Percentiles rank a stretch among this genome's conserved stretches.
These are phyloP conservation scores for Colletotrichum graminicola DNA, from an alignment of 2,329 filamentous ascomycete genomes.

Conservation along the genomic window DNA sequence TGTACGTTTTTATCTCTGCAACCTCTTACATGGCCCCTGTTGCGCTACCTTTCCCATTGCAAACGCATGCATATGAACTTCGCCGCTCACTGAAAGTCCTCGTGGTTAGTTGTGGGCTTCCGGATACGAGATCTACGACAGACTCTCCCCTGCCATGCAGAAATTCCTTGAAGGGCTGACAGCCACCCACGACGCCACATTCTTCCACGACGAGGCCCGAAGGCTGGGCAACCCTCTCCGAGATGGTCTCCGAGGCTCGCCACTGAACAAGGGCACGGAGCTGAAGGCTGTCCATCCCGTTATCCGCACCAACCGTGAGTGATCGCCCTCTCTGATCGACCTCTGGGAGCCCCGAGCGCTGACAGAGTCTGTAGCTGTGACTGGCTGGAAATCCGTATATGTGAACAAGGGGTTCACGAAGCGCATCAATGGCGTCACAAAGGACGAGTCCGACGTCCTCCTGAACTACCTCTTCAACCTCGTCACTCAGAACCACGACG, in stretches of 20 bases:
- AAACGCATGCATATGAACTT: constrained; percentile 11
- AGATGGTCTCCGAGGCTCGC: constrained; percentile 62
- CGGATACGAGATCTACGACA: constrained; percentile 66
- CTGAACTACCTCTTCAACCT: constrained; percentile 62
- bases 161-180: constrained; percentile 62
- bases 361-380: constrained; percentile 54
- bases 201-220: constrained; percentile 64
- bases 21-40: background rate
- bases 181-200: constrained; percentile 61
- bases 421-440: constrained; percentile 66
- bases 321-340: background rate
- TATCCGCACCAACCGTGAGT: constrained; percentile 66
- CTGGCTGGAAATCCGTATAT: constrained; percentile 68
- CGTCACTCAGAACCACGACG: constrained; percentile 67
- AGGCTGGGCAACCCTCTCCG: constrained; percentile 60
- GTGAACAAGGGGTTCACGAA: constrained; percentile 65
- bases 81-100: constrained; percentile 41
- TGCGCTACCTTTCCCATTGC: background rate
- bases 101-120: constrained; percentile 60
- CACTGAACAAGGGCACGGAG: constrained; percentile 67
- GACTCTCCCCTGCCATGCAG: constrained; percentile 62
- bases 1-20: constrained; percentile 44
- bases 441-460: constrained; percentile 66
- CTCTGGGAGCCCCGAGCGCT: background rate
- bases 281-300: constrained; percentile 66